These are phyloP conservation scores for Cryptococcus sp. DNA, from an alignment of 1,284 basidiomycete genomes.

Conservation along the genomic window DNA sequence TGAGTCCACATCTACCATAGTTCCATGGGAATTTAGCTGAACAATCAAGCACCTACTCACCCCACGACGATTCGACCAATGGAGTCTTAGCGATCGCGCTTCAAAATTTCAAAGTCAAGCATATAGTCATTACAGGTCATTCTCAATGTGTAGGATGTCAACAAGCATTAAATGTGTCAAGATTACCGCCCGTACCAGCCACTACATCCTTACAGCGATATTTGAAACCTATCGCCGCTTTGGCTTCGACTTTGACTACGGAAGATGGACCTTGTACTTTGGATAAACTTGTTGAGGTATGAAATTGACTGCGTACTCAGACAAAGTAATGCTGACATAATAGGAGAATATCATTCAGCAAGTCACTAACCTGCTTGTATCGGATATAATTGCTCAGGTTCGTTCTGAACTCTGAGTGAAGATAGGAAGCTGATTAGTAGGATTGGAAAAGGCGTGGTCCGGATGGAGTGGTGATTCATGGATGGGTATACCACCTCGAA, in stretches of 20 bases:
- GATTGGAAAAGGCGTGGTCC: conserved; percentile 41
- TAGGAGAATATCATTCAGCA: conserved; percentile 42
- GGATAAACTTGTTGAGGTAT: conserved; percentile 39
- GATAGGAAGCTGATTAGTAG: conserved; percentile 8
- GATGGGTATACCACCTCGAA: conserved; percentile 48
- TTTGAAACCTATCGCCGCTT: conserved; percentile 34
- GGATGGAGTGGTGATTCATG: conserved; percentile 40
- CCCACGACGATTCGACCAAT: conserved; percentile 42
- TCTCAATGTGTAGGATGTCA: conserved; percentile 46
- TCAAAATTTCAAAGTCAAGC: conserved; percentile 45
- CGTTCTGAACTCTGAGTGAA: conserved; percentile 4
- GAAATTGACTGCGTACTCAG: too few species aligned
- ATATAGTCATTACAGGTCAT: conserved; percentile 45
- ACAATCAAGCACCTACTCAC: conserved; percentile 38
- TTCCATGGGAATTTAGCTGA: too few species aligned
- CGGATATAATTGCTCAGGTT: conserved; percentile 33
- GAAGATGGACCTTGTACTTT: conserved; percentile 37
- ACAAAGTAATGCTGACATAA: not conserved
- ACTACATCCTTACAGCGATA: conserved; percentile 40
- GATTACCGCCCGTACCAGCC: conserved; percentile 31
- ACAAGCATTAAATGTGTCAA: conserved; percentile 39
- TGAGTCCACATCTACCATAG: conserved; percentile 14
- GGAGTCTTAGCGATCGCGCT: conserved; percentile 44
- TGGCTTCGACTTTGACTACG: conserved; percentile 31
- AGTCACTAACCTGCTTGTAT: conserved; percentile 37